Evolutionary conservation across 495 filamentous ascomycete species (phyloP), one percentile per base, ranked within the genome.

Genomic region (Penicillium cinerascens): DNA sequence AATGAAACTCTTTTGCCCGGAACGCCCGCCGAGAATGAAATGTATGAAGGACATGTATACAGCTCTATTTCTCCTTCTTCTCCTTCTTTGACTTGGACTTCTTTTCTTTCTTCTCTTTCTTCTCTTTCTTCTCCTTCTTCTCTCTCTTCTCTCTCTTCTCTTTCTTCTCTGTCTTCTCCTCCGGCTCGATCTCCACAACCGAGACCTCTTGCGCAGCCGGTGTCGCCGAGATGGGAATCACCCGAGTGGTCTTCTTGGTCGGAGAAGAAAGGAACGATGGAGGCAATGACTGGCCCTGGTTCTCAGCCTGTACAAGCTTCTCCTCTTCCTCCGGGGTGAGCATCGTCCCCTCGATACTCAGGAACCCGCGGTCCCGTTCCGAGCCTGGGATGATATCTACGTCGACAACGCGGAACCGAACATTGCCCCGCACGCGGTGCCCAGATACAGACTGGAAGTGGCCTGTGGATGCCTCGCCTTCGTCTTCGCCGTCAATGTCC

Each of bases 301-400:
- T 54, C 56, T 80, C 77, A 17, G 72, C 59, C 45, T 70, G 60
- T 4, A 69, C 22, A 6, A 80, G 53, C 38, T 59, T 54, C 9
- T 56, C 58, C 51, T 81, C 78, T 39, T 79, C 78, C 22, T 76
- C 75, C 3, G 64, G 62, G 4, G 58, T 55, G 29, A 89, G 69
- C 73, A 90, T 79, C 18, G 84, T 87, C 5, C 86, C 87, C 59
- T 87, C 83, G 46, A 91, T 85, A 51, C 79, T 84, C 56, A 88
- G 55, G 61, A 87, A 85, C 0, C 82, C 78, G 47, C 71, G 73
- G 50, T 85, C 80, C 44, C 78, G 71, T 50, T 83, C 78, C 25
- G 76, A 74, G 27, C 76, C 78, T 2, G 80, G 69, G 50, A 77
- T 77, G 17, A 80, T 74, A 57, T 88, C 85, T 46, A 88, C 71